phyloP scores from a whole-genome alignment of 1,139 yeast species.

The Diutina rugosa region DNA sequence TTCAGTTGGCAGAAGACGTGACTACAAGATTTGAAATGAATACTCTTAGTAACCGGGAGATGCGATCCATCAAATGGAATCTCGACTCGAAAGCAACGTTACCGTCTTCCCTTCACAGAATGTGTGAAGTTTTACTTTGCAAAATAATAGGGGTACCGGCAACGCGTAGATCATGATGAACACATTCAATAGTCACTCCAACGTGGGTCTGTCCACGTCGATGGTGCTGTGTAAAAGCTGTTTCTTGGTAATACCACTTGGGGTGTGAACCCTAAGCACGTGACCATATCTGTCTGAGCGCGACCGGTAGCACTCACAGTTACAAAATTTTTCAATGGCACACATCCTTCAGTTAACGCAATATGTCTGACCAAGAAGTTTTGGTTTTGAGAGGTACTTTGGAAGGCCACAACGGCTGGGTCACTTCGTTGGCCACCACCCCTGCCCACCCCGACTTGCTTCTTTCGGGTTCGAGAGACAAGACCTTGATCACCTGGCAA shows the following conservation, averaged over 20 bases:
- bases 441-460: slow-evolving; percentile 97
- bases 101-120: too few relatives aligned
- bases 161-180: background rate
- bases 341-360: background rate
- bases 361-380: slow-evolving; percentile 42
- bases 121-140: too few relatives aligned
- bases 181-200: background rate
- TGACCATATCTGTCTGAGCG: background rate
- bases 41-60: too few relatives aligned
- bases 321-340: background rate
- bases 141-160: too few relatives aligned
- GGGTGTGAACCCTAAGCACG: background rate
- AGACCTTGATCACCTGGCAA: slow-evolving; percentile 97
- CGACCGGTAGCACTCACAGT: background rate
- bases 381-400: slow-evolving; percentile 99
- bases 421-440: slow-evolving; percentile 96
- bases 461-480: slow-evolving; percentile 98
- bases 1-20: too few relatives aligned
- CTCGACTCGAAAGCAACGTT: too few relatives aligned
- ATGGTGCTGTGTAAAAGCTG: too few relatives aligned
- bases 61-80: too few relatives aligned
- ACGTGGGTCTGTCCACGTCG: too few relatives aligned
- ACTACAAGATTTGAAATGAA: too few relatives aligned
- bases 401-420: slow-evolving; percentile 86
- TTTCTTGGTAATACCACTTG: background rate